A percentile compares a stretch with the other conserved stretches of the same genome.
Evolutionary conservation across 306 rosid genomes (phyloP).

Genomic region (Vigna angularis): DNA sequence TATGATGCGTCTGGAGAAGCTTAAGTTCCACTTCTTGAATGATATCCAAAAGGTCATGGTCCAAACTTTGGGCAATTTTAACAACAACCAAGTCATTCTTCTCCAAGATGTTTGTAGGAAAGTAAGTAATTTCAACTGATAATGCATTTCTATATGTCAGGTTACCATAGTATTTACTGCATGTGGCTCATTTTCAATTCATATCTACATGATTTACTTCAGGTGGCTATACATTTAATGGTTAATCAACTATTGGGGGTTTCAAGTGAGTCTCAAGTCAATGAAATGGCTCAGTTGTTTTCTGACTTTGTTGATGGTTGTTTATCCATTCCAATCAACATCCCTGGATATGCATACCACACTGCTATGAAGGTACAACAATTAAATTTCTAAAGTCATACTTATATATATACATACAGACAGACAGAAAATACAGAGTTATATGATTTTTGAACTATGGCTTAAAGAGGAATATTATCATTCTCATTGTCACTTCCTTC

Average conservation of each 20-base stretch:
- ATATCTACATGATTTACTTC: conserved; percentile 20
- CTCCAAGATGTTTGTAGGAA: conserved; percentile 93
- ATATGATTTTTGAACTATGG: not conserved
- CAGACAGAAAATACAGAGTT: not conserved
- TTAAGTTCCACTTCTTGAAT: conserved; percentile 68
- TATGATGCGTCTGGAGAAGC: conserved; percentile 84
- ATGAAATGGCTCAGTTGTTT: conserved; percentile 79
- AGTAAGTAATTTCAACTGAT: conserved; percentile 46
- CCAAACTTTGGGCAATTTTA: conserved; percentile 64
- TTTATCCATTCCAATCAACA: conserved; percentile 77
- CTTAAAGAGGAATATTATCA: conserved; percentile 2
- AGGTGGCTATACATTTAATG: conserved; percentile 90
- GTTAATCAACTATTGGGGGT: conserved; percentile 86
- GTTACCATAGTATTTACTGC: not conserved
- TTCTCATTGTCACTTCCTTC: conserved; percentile 1
- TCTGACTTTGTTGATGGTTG: conserved; percentile 95
- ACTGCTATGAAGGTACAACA: conserved; percentile 80
- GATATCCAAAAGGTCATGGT: conserved; percentile 75
- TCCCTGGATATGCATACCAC: conserved; percentile 73
- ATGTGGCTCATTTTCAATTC: conserved; percentile 5
- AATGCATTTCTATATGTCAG: not conserved
- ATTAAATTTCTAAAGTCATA: conserved; percentile 1
- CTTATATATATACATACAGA: not conserved
- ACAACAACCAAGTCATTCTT: conserved; percentile 64
- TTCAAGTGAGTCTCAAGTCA: conserved; percentile 75